A percentile compares a stretch with the other conserved stretches of the same genome.
phyloP scores from a whole-genome alignment of 495 filamentous ascomycete genomes.

The Aspergillus nanangensis region DNA sequence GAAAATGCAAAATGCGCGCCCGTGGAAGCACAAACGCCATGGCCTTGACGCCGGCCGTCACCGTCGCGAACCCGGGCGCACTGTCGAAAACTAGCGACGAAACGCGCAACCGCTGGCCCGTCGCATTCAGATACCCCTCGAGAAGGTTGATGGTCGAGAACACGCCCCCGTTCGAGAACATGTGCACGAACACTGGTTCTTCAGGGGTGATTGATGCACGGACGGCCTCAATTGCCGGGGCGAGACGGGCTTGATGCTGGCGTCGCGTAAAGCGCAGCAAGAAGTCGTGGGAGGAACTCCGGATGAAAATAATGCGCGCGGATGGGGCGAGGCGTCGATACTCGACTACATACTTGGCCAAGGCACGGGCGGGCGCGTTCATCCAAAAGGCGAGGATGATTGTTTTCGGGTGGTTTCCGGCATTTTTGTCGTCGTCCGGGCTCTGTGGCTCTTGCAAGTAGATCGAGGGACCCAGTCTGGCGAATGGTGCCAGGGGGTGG shows the following conservation, averaged over 20 bases:
- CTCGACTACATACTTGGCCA: conserved; percentile 34
- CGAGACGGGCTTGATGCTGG: conserved; percentile 26
- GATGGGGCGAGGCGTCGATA: conserved; percentile 31
- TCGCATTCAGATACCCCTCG: conserved; percentile 23
- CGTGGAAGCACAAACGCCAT: conserved; percentile 33
- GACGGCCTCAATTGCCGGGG: conserved; percentile 35
- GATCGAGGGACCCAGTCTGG: conserved; percentile 28
- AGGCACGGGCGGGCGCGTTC: conserved; percentile 34
- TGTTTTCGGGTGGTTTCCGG: conserved; percentile 12
- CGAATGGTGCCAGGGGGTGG: conserved; percentile 15
- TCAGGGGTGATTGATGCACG: conserved; percentile 15
- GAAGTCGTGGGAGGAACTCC: conserved; percentile 34
- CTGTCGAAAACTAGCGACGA: conserved; percentile 38
- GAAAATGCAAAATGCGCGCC: conserved; percentile 25
- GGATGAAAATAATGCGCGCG: conserved; percentile 38
- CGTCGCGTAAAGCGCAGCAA: conserved; percentile 19
- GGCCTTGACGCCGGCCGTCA: conserved; percentile 23
- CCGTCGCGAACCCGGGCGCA: conserved; percentile 32
- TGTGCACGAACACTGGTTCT: conserved; percentile 32
- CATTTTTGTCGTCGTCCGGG: conserved; percentile 1
- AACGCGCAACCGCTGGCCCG: conserved; percentile 27
- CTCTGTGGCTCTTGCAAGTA: conserved; percentile 27
- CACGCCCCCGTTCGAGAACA: conserved; percentile 44
- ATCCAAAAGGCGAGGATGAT: conserved; percentile 43
- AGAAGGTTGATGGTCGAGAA: conserved; percentile 28